These are phyloP conservation scores for barrel medic (Medicago truncatula) DNA, from an alignment of 306 rosid genomes.

Conservation along the genomic window MtrunA17r5.0-ANR NC_053043.1:2181001-2181500, in stretches of 20 bases:
- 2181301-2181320: not conserved
- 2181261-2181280: not conserved
- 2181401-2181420: slow-evolving; percentile 15
- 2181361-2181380: slow-evolving; percentile 2
- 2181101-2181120: slow-evolving; percentile 53
- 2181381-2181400: not conserved
- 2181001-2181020: slow-evolving; percentile 92
- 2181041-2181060: slow-evolving; percentile 80
- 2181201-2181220: slow-evolving; percentile 13
- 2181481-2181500: not conserved
- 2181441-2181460: too few relatives aligned
- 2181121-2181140: not conserved
- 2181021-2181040: slow-evolving; percentile 80
- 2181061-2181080: slow-evolving; percentile 63
- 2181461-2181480: not conserved
- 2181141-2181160: not conserved
- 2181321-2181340: not conserved
- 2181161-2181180: slow-evolving; percentile 17
- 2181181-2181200: not conserved
- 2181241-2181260: not conserved
- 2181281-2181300: slow-evolving; percentile 3
- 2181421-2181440: not conserved
- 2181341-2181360: not conserved
- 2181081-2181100: slow-evolving; percentile 73
- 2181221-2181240: not conserved